These are phyloP conservation scores for Simplicillium sp. DNA, from an alignment of 2,329 filamentous ascomycete genomes.

Conservation along the genomic window DNA sequence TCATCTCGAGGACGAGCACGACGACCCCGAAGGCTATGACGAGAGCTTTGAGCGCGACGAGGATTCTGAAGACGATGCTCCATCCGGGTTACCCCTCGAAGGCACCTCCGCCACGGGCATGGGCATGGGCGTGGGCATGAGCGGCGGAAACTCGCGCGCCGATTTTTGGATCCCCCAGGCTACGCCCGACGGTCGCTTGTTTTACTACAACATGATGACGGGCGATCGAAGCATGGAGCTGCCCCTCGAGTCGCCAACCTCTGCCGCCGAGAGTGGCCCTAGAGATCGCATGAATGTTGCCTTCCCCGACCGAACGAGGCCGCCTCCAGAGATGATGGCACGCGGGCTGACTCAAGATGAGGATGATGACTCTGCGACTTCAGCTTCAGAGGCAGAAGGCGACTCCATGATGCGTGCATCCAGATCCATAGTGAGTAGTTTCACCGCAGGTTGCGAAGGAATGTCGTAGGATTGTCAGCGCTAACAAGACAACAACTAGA, in stretches of 20 bases:
- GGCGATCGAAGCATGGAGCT: constrained; percentile 92
- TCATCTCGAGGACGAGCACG: constrained; percentile 51
- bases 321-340: constrained; percentile 85
- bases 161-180: constrained; percentile 99
- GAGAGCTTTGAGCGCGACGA: constrained; percentile 59
- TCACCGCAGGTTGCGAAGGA: too few relatives aligned
- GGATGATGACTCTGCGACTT: constrained; percentile 76
- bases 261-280: constrained; percentile 72
- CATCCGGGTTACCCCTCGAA: constrained; percentile 57
- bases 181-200: constrained; percentile 83
- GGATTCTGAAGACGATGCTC: constrained; percentile 52
- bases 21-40: constrained; percentile 56
- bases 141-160: constrained; percentile 65
- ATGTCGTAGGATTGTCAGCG: not conserved
- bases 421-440: constrained; percentile 51
- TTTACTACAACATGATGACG: constrained; percentile 98
- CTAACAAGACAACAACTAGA: constrained; percentile 3
- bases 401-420: constrained; percentile 60
- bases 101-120: constrained; percentile 34
- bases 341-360: constrained; percentile 74
- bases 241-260: constrained; percentile 81
- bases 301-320: constrained; percentile 81
- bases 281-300: constrained; percentile 80
- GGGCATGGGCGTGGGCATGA: not conserved
- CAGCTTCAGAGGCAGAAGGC: constrained; percentile 78